phyloP scores from a whole-genome alignment of 345 rosid genomes.

The Raphanus raphanistrum region DNA sequence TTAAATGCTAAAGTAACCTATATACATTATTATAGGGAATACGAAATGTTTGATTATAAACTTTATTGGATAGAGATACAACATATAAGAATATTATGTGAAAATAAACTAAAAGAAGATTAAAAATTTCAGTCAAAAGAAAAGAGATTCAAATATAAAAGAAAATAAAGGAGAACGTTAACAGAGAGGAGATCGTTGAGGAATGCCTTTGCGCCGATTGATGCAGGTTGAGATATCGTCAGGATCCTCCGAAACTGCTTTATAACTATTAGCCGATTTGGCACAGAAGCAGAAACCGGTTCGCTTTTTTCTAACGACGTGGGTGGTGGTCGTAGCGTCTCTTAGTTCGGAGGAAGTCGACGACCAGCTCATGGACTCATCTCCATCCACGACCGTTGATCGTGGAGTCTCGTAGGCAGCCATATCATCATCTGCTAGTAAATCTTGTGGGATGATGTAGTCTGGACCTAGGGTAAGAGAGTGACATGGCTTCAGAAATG shows the following conservation, averaged over 20 bases:
- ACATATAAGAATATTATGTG: conserved; percentile 31
- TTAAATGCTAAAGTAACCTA: neutral
- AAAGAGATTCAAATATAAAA: neutral
- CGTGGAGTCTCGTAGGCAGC: conserved; percentile 54
- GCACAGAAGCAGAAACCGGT: conserved; percentile 61
- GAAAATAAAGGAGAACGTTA: conserved; percentile 30
- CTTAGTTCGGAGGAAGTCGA: conserved; percentile 56
- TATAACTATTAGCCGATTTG: conserved; percentile 51
- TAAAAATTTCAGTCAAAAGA: too few relatives aligned
- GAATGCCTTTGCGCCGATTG: conserved; percentile 89
- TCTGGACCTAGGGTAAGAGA: conserved; percentile 80
- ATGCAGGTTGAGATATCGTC: conserved; percentile 61
- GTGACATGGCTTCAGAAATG: conserved; percentile 64
- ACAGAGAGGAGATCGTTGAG: conserved; percentile 89
- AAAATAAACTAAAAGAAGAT: conserved; percentile 11
- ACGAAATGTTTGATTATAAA: neutral
- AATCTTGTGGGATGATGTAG: conserved; percentile 81
- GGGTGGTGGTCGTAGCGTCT: conserved; percentile 32
- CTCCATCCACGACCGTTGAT: conserved; percentile 73
- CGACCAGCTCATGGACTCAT: conserved; percentile 77
- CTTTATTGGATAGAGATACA: conserved; percentile 16
- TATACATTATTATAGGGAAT: neutral
- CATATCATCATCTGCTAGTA: conserved; percentile 52
- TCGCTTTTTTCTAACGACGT: conserved; percentile 73
- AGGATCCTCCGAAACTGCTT: conserved; percentile 48